Base-by-base conservation (phyloP, 805 yeast species). In the Debaryomyces prosopidis region DNA sequence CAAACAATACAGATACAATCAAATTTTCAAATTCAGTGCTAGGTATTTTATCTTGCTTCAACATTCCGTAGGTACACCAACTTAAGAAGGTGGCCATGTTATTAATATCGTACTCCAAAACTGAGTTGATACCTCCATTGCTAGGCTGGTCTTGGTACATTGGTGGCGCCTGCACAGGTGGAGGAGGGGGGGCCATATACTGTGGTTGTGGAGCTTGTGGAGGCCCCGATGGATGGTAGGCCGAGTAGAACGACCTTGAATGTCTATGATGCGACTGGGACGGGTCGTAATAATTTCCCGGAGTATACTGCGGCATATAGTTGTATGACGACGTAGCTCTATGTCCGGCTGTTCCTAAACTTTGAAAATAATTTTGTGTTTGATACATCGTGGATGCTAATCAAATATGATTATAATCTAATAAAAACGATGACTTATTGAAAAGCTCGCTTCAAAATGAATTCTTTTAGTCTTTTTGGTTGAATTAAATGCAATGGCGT, bases 61-160 rank as follows among this genome's bases (percentile, higher is more conserved):
- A 75, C 59, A 86, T 74, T 26, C 89, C 85, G 53, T 76, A 84
- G 11, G 87, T 75, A 63, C 89, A 79, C 75, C 90, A 81, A 41
- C 89, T 76, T 40, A 89, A 72, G 57, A 89, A 94, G 47, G 84
- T 83, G 7, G 95, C 77, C 96, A 91, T 91, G 47, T 76, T 69
- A 34, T 77, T 76, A 44, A 89, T 66, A 52, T 89, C 90, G 64
- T 92, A 91, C 62, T 90, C 97, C 59, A 88, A 73, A 28, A 81
- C 84, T 12, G 84, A 76, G 32, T 84, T 75, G 39, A 89, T 92
- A 49, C 96, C 96, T 36, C 96, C 96, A 36, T 73, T 63, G 3
- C 69, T 61, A 23, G 55, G 44, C 9, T 42, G 40, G 5, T 42
- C 50, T 42, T 52, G 54, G 19, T 32, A 40, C 35, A 32, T 39